Evolutionary conservation across 73 alveolate species (phyloP), one percentile per base, ranked within the genome.

Genomic region (Paramecium primaurelia): DNA sequence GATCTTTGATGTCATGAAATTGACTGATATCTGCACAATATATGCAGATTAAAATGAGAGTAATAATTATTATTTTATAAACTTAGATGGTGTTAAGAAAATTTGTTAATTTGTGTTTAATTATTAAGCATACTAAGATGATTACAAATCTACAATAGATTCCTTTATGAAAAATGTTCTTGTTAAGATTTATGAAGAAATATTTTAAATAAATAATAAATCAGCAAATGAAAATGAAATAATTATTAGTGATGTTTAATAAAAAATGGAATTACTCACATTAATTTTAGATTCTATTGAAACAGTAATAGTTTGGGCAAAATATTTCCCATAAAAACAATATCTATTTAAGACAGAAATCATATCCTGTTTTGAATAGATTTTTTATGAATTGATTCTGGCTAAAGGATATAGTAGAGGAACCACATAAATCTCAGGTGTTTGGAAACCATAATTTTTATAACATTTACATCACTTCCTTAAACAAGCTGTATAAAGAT

Each of bases 11-110:
- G 32, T 80, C 7, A 45, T 80, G 44, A 80, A 80, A 80, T 47
- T 80, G 77, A 80, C 91, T 80, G 91, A 80, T 80, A 25, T 80
- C 16, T 37, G 87, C n/a, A 54, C 69, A 54, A 64, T 64, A 64
- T 64, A 64, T 64, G 51, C 32, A 6, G 49, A 64, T 0, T 9
- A 64, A 64, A 64, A 64, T 12, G 84, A 64, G 12, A 26, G 84
- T 64, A 64, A 32, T 22, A 64, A 64, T 22, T 3, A 59, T 64
- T 0, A 32, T 34, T 64, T 5, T 54, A 54, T 49, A 18, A 64
- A 26, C 26, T 4, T 64, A 64, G 84, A 28, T 64, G 42, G 49
- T 64, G 47, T 64, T 3, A 64, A 64, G 47, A 64, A 34, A 64
- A 64, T 64, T 34, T 64, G 84, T 26, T n/a, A 73, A 36, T 73